Conservation (phyloP, 257 asterid genomes). For the Coffea eugenioides region DNA sequence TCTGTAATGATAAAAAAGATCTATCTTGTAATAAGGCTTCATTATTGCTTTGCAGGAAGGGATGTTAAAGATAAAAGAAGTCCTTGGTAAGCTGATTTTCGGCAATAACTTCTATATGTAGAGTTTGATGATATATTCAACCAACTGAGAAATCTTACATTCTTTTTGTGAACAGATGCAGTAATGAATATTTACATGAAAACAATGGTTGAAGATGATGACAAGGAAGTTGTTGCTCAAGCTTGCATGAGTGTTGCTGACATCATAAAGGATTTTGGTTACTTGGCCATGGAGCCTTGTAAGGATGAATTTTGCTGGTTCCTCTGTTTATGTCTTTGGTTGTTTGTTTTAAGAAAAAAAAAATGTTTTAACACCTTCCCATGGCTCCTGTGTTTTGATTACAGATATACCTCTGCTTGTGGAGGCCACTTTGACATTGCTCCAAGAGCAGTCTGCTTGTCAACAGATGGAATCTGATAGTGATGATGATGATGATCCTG, state of each 20-base stretch:
- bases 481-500: constrained; percentile 77
- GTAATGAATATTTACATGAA: constrained; percentile 78
- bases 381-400: constrained; percentile 14
- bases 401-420: constrained; percentile 70
- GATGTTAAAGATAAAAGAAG: constrained; percentile 62
- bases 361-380: constrained; percentile 11
- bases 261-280: constrained; percentile 77
- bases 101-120: background rate
- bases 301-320: constrained; percentile 34
- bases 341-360: constrained; percentile 11
- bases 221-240: constrained; percentile 98
- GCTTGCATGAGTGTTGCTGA: constrained; percentile 88
- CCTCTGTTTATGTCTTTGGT: constrained; percentile 12
- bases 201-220: constrained; percentile 91
- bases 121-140: background rate
- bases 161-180: constrained; percentile 46
- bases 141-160: background rate
- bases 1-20: background rate
- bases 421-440: constrained; percentile 72
- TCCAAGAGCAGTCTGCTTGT: constrained; percentile 79
- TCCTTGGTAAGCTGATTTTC: constrained; percentile 62
- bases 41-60: constrained; percentile 64
- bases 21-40: background rate
- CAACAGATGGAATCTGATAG: constrained; percentile 81
- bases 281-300: constrained; percentile 87